Percentiles rank a stretch among this genome's conserved stretches.
These are phyloP conservation scores for Nematocida sp. DNA, from an alignment of 371 early-diverging fungal genomes.

Conservation along the genomic window DNA sequence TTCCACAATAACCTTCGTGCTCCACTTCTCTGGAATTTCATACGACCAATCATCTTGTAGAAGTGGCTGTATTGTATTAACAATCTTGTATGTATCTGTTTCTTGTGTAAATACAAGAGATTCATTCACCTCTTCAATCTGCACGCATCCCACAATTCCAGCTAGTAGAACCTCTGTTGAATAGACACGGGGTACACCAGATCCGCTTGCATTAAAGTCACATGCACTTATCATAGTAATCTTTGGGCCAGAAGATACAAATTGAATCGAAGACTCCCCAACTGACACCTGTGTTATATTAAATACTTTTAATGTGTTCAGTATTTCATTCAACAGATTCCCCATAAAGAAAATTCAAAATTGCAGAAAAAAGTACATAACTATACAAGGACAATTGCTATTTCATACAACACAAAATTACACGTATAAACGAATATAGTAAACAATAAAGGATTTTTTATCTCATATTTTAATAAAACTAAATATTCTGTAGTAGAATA, in stretches of 20 bases:
- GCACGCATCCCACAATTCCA: neutral
- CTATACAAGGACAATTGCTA: no score
- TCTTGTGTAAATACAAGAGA: constrained; percentile 17
- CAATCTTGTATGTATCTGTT: constrained; percentile 9
- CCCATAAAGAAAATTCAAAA: constrained; percentile 1
- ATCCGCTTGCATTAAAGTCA: neutral
- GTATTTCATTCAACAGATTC: constrained; percentile 2
- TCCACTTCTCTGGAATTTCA: constrained; percentile 6
- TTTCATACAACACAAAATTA: no score
- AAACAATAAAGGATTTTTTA: no score
- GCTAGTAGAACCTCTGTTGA: constrained; percentile 6
- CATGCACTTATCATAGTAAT: constrained; percentile 4
- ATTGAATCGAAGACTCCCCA: neutral
- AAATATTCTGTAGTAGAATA: no score
- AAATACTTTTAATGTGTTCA: neutral
- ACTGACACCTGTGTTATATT: constrained; percentile 7
- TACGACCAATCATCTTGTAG: neutral
- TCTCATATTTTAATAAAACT: no score
- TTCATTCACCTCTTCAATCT: constrained; percentile 8
- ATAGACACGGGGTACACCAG: neutral
- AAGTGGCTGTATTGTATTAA: constrained; percentile 18
- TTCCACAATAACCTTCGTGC: constrained; percentile 24
- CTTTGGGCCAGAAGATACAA: constrained; percentile 2
- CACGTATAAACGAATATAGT: no score
- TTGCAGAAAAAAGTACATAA: no score